These are phyloP conservation scores for Russula griseocarnosa DNA, from an alignment of 768 basidiomycete genomes.

Conservation along the genomic window DNA sequence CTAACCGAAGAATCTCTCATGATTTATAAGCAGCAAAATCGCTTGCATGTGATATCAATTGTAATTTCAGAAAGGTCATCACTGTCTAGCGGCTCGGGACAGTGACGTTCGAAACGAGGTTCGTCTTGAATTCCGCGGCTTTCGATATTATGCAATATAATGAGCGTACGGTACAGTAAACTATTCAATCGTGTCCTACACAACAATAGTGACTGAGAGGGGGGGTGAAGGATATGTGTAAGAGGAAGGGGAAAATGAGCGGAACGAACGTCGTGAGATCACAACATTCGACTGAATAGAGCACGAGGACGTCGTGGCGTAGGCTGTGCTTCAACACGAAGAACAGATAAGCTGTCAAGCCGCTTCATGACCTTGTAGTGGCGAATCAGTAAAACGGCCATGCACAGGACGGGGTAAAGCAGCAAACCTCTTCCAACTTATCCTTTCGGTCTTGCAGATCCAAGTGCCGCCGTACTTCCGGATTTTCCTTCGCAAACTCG, in stretches of 20 bases:
- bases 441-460: conserved; percentile 97
- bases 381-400: not conserved
- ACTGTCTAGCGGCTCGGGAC: not conserved
- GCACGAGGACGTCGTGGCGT: conserved; percentile 70
- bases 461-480: conserved; percentile 76
- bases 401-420: not conserved
- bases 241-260: not conserved
- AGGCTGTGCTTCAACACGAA: conserved; percentile 78
- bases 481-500: conserved; percentile 94
- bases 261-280: conserved; percentile 24
- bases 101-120: not conserved
- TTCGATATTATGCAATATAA: conserved; percentile 10
- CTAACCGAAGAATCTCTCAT: not conserved
- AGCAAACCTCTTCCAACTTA: conserved; percentile 83
- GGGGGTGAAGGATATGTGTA: not conserved
- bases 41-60: not conserved
- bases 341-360: conserved; percentile 83
- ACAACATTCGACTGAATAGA: conserved; percentile 75
- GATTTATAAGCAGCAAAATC: not conserved
- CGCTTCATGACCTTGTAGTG: conserved; percentile 82
- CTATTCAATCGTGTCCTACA: not conserved
- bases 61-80: not conserved
- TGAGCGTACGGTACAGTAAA: conserved; percentile 8
- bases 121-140: not conserved
- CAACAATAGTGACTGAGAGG: conserved; percentile 7